These are phyloP conservation scores for Friedmanniomyces endolithicus DNA, from an alignment of 495 filamentous ascomycete species.

Conservation along the genomic window DNA sequence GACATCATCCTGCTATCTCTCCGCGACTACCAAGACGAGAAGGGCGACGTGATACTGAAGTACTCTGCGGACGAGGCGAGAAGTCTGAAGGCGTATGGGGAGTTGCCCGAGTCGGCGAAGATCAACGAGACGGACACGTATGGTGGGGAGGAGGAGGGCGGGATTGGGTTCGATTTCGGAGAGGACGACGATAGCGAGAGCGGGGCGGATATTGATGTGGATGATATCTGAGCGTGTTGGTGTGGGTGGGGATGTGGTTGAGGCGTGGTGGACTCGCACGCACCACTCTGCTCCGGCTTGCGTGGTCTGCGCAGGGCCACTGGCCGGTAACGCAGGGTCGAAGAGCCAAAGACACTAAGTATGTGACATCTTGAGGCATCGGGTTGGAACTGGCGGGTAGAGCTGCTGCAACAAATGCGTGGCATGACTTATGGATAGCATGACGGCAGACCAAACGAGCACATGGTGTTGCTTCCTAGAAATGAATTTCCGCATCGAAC, in stretches of 20 bases:
- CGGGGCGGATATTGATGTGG: slow-evolving; percentile 55
- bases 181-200: slow-evolving; percentile 37
- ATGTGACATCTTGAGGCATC: neutral
- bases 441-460: neutral
- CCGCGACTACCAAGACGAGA: slow-evolving; percentile 97
- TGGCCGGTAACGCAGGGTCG: no score
- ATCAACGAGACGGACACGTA: slow-evolving; percentile 99
- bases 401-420: neutral
- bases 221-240: slow-evolving; percentile 51
- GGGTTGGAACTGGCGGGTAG: neutral
- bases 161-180: slow-evolving; percentile 76
- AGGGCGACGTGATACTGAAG: slow-evolving; percentile 98
- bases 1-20: slow-evolving; percentile 96
- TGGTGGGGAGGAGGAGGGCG: slow-evolving; percentile 56
- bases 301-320: no score
- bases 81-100: slow-evolving; percentile 87
- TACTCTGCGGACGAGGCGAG: slow-evolving; percentile 96
- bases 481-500: neutral
- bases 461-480: neutral
- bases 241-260: neutral
- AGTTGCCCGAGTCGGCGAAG: slow-evolving; percentile 94
- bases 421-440: neutral
- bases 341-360: no score
- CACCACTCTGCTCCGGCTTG: no score
- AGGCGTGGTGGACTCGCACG: neutral